These are phyloP conservation scores for Cadophora sp. DNA, from an alignment of 2,329 filamentous ascomycete species.

Conservation along the genomic window DNA sequence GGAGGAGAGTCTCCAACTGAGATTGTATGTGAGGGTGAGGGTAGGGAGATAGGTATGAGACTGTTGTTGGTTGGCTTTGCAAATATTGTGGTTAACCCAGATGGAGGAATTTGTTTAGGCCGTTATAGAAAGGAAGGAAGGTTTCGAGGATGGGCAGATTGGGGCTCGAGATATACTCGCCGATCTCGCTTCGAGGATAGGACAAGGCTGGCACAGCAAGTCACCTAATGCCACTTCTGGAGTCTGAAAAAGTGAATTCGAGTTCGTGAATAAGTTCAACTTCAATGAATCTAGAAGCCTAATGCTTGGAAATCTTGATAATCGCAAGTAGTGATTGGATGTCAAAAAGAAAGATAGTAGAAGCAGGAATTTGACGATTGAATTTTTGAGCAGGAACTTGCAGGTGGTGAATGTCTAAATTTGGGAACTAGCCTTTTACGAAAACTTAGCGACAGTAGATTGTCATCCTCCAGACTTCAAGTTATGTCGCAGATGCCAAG, in stretches of 20 bases:
- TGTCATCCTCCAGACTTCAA: too few relatives aligned
- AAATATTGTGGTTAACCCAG: neutral
- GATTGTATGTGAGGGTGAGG: neutral
- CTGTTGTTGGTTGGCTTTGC: neutral
- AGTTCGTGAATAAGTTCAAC: neutral
- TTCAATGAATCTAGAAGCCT: too few relatives aligned
- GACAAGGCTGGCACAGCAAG: neutral
- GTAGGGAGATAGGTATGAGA: neutral
- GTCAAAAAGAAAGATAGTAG: too few relatives aligned
- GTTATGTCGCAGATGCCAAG: too few relatives aligned
- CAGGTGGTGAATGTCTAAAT: too few relatives aligned
- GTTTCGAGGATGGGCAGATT: neutral
- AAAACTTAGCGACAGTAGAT: too few relatives aligned
- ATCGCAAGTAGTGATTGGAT: neutral
- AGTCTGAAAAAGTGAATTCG: neutral
- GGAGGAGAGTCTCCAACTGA: neutral
- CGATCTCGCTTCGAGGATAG: neutral
- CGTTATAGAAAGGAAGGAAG: too few relatives aligned
- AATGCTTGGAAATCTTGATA: neutral
- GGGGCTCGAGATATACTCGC: neutral
- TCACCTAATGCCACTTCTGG: neutral
- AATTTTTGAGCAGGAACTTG: too few relatives aligned
- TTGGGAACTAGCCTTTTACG: too few relatives aligned
- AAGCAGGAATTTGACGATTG: too few relatives aligned
- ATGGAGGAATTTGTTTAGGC: neutral